Base-by-base conservation (phyloP, 2,329 filamentous ascomycete species). In the Lomentospora prolificans region DNA sequence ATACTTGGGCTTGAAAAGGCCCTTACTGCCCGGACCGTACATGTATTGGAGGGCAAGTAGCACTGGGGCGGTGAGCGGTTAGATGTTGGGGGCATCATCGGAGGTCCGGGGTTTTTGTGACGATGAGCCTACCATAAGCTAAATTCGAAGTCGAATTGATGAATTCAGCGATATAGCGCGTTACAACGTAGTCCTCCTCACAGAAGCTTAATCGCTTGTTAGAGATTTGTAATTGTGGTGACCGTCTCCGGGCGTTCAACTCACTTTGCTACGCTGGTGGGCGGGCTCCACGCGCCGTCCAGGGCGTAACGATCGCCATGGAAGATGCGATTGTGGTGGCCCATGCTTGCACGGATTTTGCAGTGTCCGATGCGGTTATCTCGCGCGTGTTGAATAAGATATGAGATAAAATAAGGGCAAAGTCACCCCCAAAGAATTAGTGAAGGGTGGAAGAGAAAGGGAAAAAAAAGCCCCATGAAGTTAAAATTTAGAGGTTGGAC, bases 111-210 rank as follows among this genome's bases (percentile, higher is more conserved):
- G 50, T 27, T 50, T 50, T 17, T 4, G 3, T n/a, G n/a, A n/a
- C n/a, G n/a, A n/a, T n/a, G n/a, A n/a, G n/a, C 53, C 33, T 56
- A 53, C 24, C 41, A 51, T 71, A 74, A 2, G 69, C 60, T 17
- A 70, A 55, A 58, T 72, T 75, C 36, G 71, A 72, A 12, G 74
- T 55, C 0, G 70, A 69, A 58, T 75, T 75, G 60, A 74, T 69
- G 52, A 75, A 73, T 58, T 75, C 72, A 28, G 72, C 72, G 5
- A 75, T 59, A 54, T 70, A 74, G 14, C 69, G 62, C 2, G 70
- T 72, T 19, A 75, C 59, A n/a, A 66, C 65, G 61, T 75, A 75
- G 63, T 83, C 80, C 68, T 84, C 67, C 54, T 71, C 69, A 50
- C 69, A 71, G 52, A 71, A 71, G 55, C 69, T 71, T 50, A 8